A percentile compares a stretch with the other conserved stretches of the same genome.
These are phyloP conservation scores for Silene latifolia DNA, from an alignment of 148 eudicot species.

Conservation along the genomic window DNA sequence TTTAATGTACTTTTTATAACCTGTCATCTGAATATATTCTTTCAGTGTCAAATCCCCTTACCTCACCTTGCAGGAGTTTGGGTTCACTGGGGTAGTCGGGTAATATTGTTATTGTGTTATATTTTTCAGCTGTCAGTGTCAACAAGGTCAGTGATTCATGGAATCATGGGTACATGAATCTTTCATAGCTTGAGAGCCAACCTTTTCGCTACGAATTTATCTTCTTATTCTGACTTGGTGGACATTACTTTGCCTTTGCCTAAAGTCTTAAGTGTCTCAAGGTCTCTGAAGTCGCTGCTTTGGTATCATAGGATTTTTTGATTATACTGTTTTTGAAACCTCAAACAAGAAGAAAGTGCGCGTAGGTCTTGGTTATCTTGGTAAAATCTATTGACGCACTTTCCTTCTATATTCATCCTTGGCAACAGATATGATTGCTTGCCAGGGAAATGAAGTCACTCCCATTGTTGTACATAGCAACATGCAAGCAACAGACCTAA, in stretches of 20 bases:
- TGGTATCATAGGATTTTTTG: neutral
- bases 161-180: too few species aligned
- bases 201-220: neutral
- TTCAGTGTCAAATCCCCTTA: neutral
- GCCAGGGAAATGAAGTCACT: slow-evolving; percentile 16
- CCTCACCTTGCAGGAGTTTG: too few species aligned
- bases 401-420: slow-evolving; percentile 6
- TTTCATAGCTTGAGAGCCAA: neutral
- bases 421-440: slow-evolving; percentile 7
- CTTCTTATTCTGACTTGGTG: neutral
- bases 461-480: slow-evolving; percentile 1
- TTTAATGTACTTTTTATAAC: neutral
- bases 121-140: too few species aligned
- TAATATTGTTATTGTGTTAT: neutral
- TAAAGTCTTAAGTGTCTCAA: too few species aligned
- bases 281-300: neutral
- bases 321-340: neutral
- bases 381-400: slow-evolving; percentile 1
- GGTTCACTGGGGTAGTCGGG: too few species aligned
- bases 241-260: neutral
- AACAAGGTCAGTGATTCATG: too few species aligned
- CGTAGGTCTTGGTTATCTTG: slow-evolving; percentile 3
- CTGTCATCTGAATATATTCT: neutral
- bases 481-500: neutral
- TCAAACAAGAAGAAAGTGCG: neutral